phyloP scores from a whole-genome alignment of 106 monocot genomes.

The Amphibolis antarctica region DNA sequence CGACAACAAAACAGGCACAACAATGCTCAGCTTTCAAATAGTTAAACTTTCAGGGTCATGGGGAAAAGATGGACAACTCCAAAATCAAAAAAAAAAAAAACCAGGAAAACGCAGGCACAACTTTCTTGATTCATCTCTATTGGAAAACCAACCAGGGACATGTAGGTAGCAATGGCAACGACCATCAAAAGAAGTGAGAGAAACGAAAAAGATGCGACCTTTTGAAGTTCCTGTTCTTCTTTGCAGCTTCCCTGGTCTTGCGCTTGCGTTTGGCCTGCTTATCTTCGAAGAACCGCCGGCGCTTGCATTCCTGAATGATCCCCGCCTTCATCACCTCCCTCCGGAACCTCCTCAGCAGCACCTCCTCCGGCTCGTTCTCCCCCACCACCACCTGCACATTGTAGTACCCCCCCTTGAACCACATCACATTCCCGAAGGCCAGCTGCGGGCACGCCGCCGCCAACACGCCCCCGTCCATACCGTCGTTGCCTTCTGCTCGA shows the following conservation, averaged over 20 bases:
- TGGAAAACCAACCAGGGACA: no score
- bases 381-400: conserved; percentile 45
- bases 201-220: conserved; percentile 9
- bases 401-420: conserved; percentile 21
- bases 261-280: conserved; percentile 41
- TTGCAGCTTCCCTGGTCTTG: conserved; percentile 32
- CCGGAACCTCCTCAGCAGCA: conserved; percentile 29
- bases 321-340: conserved; percentile 36
- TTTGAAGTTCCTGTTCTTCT: conserved; percentile 12
- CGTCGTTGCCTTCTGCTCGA: background rate
- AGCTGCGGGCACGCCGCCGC: conserved; percentile 2
- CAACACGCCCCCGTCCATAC: background rate
- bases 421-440: conserved; percentile 13
- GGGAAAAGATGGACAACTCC: no score
- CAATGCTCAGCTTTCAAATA: no score
- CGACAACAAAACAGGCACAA: no score
- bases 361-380: conserved; percentile 40
- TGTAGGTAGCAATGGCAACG: background rate
- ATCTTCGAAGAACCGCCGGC: conserved; percentile 43
- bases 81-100: no score
- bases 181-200: background rate
- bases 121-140: no score
- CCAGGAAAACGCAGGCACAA: no score
- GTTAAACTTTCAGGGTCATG: no score
- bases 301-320: conserved; percentile 42